A percentile compares a stretch with the other conserved stretches of the same genome.
Conservation (phyloP, 2,329 filamentous ascomycete genomes). For the Arthroderma uncinatum region DNA sequence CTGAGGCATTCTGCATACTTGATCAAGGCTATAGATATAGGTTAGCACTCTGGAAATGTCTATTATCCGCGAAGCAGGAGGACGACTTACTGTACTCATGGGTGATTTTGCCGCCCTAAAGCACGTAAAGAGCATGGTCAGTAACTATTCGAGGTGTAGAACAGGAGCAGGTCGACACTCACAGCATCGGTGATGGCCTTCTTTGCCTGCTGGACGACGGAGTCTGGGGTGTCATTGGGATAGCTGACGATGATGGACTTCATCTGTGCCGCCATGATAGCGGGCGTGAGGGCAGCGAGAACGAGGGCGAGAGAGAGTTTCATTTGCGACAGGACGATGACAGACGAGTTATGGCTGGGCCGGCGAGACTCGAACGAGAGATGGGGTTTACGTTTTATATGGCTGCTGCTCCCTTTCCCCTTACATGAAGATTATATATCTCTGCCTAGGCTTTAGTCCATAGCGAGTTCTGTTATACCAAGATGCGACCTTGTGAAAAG, state of each 20-base stretch:
- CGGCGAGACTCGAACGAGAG: too few species aligned
- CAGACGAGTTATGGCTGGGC: too few species aligned
- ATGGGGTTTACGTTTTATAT: too few species aligned
- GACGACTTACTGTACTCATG: constrained; percentile 61
- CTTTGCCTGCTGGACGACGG: constrained; percentile 60
- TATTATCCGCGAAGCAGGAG: background rate
- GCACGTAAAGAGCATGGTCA: background rate
- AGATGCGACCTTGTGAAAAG: too few species aligned
- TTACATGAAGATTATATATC: too few species aligned
- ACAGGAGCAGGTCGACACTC: constrained; percentile 18
- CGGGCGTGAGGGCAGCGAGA: constrained; percentile 47
- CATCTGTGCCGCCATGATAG: constrained; percentile 52
- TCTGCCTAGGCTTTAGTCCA: too few species aligned
- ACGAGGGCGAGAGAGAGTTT: constrained; percentile 49
- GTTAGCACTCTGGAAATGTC: background rate
- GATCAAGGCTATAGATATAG: constrained; percentile 26
- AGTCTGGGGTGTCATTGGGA: constrained; percentile 55
- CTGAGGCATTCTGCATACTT: constrained; percentile 27
- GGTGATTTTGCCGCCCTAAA: constrained; percentile 59
- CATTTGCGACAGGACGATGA: constrained; percentile 44
- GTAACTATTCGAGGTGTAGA: background rate
- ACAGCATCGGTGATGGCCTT: constrained; percentile 55
- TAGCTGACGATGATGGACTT: constrained; percentile 73
- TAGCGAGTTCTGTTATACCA: too few species aligned
- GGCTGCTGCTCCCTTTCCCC: too few species aligned